Evolutionary conservation across 1,284 basidiomycete species (phyloP).

Genomic region (Tranzscheliella williamsii): DNA sequence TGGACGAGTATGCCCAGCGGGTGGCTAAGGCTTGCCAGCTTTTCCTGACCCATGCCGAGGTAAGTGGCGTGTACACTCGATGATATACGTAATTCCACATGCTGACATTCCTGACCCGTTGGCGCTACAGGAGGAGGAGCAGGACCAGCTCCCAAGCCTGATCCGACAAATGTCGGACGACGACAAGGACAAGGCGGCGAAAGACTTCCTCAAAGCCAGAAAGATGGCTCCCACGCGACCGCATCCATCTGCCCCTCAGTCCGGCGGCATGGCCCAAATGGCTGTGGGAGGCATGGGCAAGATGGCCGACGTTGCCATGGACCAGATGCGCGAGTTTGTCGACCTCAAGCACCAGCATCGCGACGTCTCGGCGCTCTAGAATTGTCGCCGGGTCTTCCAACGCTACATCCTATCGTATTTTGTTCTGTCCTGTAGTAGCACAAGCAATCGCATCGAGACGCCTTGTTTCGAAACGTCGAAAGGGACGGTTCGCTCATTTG

Average conservation of each 20-base stretch:
- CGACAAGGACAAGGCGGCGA: conserved; percentile 33
- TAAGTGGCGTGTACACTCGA: background rate
- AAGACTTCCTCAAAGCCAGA: conserved; percentile 40
- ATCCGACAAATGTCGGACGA: conserved; percentile 18
- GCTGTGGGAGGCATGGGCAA: conserved; percentile 22
- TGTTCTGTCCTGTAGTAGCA: too few species aligned
- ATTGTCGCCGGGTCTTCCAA: too few species aligned
- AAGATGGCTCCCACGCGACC: conserved; percentile 43
- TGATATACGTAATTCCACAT: background rate
- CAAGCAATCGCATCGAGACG: too few species aligned
- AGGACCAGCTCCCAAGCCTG: conserved; percentile 19
- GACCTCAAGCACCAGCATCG: conserved; percentile 23
- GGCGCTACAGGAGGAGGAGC: conserved; percentile 28
- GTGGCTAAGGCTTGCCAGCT: too few species aligned
- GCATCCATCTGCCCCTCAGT: conserved; percentile 49
- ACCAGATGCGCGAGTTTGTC: conserved; percentile 17
- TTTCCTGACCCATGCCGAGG: too few species aligned
- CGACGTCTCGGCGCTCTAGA: conserved; percentile 5
- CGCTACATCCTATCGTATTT: too few species aligned
- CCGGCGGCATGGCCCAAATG: conserved; percentile 44
- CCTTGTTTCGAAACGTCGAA: too few species aligned
- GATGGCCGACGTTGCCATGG: conserved; percentile 8
- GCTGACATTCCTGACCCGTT: background rate
- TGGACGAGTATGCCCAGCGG: too few species aligned
- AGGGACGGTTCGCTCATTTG: too few species aligned